Evolutionary conservation across 495 filamentous ascomycete species (phyloP), one percentile per base, ranked within the genome.

Genomic region (Trichoderma reesei): DNA sequence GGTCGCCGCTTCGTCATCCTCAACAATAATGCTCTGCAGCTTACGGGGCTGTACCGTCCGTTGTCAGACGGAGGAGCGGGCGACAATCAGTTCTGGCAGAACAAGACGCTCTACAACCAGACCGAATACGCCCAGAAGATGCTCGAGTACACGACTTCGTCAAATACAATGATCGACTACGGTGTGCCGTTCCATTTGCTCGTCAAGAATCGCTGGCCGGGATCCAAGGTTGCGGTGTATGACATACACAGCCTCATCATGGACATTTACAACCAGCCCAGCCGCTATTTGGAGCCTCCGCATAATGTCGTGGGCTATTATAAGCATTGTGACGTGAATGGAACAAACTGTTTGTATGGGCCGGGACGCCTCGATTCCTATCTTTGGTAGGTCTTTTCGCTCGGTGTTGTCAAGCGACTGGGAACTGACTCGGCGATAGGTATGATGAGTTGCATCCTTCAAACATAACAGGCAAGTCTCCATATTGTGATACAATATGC

Each of bases 371-470:
- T 70, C 41, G 70, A 70, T 42, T 74, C 79, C n/a, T 79, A 73
- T 64, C 48, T 79, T 64, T 83, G 77, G 78, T 80, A 79, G 64
- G 87, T 90, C 72, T 81, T 84, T 68, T 72, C 89, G 70, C 88
- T 90, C 74, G 85, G 86, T 13, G 82, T 26, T 26, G 26, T 26
- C 26, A 78, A 16, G 82, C 6, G 71, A 75, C 73, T 71, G 74
- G 71, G 41, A 4, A 20, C 51, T 56, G 26, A 56, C 51, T 38
- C 11, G 16, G 16, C 34, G 14, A 56, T 9, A 56, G 77, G 78
- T 80, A 78, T 65, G 87, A 90, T 73, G 82, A 84, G 69, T 72
- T 90, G 69, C 88, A 91, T 73, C 85, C 87, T 16, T 83, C 80
- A n/a, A 75, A 83, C 70, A 79, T 82, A 74, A 78, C 82, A 8